Conservation (phyloP, 768 basidiomycete genomes). For the Lanmaoa rubissima region DNA sequence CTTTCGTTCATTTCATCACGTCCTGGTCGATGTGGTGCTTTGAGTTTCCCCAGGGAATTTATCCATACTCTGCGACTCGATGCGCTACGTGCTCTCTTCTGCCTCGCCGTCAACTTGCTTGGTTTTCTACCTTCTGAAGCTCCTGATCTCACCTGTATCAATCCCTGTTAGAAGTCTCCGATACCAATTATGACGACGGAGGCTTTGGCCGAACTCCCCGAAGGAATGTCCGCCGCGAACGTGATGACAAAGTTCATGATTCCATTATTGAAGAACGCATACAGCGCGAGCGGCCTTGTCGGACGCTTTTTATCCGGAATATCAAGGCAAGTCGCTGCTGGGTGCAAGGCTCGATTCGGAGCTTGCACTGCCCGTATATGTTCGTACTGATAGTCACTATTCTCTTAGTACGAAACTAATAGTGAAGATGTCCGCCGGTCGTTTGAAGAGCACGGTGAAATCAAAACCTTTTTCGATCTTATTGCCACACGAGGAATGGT, state of each 20-base stretch:
- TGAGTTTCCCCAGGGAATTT: constrained; percentile 26
- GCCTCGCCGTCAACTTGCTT: constrained; percentile 40
- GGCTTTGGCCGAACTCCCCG: constrained; percentile 42
- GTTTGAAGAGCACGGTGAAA: constrained; percentile 93
- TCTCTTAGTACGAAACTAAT: constrained; percentile 78
- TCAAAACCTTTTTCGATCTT: constrained; percentile 96
- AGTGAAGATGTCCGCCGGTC: constrained; percentile 79
- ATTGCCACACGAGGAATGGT: constrained; percentile 97
- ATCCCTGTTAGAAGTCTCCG: constrained; percentile 62
- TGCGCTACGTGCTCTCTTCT: constrained; percentile 49
- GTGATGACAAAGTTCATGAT: constrained; percentile 87
- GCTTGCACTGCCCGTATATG: constrained; percentile 4
- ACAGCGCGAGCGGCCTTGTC: constrained; percentile 89
- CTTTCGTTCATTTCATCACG: constrained; percentile 18
- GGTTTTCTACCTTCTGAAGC: constrained; percentile 46
- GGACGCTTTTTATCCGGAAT: constrained; percentile 96
- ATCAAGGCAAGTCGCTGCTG: constrained; percentile 77
- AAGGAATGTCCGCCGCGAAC: constrained; percentile 65
- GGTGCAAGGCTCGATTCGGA: constrained; percentile 13
- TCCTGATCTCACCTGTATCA: constrained; percentile 39
- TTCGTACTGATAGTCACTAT: constrained; percentile 13
- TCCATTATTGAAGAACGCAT: constrained; percentile 93
- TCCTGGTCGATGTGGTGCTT: constrained; percentile 21
- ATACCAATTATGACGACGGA: constrained; percentile 55
- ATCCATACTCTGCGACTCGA: constrained; percentile 27